phyloP scores from a whole-genome alignment of 495 filamentous ascomycete genomes.

The Podospora australis region DNA sequence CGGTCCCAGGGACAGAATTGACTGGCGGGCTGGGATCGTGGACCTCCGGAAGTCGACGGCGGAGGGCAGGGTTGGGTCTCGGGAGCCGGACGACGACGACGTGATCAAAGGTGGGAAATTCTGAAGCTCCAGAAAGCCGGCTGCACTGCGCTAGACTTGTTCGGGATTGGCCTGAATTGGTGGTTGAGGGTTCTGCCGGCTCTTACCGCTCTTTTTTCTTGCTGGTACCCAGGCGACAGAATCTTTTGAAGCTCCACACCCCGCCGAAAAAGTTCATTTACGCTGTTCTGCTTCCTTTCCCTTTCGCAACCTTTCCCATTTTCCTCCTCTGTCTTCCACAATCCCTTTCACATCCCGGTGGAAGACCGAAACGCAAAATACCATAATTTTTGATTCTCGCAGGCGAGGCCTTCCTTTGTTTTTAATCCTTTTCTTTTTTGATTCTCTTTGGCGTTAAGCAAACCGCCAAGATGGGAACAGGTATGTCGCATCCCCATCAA shows the following conservation, averaged over 20 bases:
- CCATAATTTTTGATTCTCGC: slow-evolving; percentile 12
- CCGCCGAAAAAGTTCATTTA: slow-evolving; percentile 24
- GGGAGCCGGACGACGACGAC: not conserved
- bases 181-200: slow-evolving; percentile 13
- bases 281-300: not conserved
- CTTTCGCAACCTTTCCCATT: slow-evolving; percentile 10
- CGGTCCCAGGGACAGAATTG: slow-evolving; percentile 4
- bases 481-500: slow-evolving; percentile 9
- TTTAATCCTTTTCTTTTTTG: slow-evolving; percentile 3
- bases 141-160: slow-evolving; percentile 10
- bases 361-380: slow-evolving; percentile 17
- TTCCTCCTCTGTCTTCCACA: slow-evolving; percentile 19
- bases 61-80: slow-evolving; percentile 6
- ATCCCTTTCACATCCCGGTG: slow-evolving; percentile 9
- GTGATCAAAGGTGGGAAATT: slow-evolving; percentile 24
- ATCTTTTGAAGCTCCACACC: slow-evolving; percentile 20
- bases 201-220: slow-evolving; percentile 21
- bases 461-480: slow-evolving; percentile 68
- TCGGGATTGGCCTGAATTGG: slow-evolving; percentile 7
- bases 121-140: slow-evolving; percentile 13
- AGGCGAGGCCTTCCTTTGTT: slow-evolving; percentile 16
- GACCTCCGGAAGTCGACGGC: slow-evolving; percentile 5
- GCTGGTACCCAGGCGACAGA: not conserved
- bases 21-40: slow-evolving; percentile 4
- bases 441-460: slow-evolving; percentile 6